phyloP scores from a whole-genome alignment of 1,139 yeast species.

The Protomyces inouyei region DNA sequence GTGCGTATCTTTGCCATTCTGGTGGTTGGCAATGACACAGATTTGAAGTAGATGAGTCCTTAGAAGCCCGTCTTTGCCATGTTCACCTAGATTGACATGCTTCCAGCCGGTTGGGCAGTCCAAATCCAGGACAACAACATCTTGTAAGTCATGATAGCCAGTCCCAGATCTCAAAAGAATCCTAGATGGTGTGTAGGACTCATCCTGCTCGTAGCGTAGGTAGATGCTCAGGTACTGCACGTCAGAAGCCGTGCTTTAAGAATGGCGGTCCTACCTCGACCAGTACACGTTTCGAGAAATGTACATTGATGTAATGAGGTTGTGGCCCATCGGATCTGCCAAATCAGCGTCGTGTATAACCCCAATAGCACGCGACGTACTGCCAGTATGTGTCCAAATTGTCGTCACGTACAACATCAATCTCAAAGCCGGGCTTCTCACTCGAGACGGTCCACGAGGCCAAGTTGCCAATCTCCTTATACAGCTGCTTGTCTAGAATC shows the following conservation, averaged over 20 bases:
- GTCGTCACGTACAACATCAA: constrained; percentile 63
- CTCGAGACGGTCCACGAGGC: constrained; percentile 88
- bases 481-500: not conserved
- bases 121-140: constrained; percentile 63
- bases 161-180: constrained; percentile 74
- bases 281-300: constrained; percentile 71
- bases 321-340: constrained; percentile 73
- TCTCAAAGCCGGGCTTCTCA: constrained; percentile 65
- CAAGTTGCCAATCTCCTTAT: constrained; percentile 63
- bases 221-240: constrained; percentile 57
- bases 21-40: constrained; percentile 74
- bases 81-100: constrained; percentile 48
- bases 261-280: constrained; percentile 43
- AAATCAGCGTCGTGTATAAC: not conserved
- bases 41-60: constrained; percentile 57
- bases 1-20: constrained; percentile 94
- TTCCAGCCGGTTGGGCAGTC: constrained; percentile 80
- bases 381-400: constrained; percentile 78
- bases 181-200: constrained; percentile 83
- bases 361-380: not conserved
- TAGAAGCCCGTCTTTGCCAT: not conserved
- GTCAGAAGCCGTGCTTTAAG: not conserved
- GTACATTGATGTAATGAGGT: constrained; percentile 79
- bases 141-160: constrained; percentile 75
- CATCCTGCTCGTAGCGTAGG: constrained; percentile 65